phyloP scores from a whole-genome alignment of 768 basidiomycete species.

The Phaeotremella fagi region DNA sequence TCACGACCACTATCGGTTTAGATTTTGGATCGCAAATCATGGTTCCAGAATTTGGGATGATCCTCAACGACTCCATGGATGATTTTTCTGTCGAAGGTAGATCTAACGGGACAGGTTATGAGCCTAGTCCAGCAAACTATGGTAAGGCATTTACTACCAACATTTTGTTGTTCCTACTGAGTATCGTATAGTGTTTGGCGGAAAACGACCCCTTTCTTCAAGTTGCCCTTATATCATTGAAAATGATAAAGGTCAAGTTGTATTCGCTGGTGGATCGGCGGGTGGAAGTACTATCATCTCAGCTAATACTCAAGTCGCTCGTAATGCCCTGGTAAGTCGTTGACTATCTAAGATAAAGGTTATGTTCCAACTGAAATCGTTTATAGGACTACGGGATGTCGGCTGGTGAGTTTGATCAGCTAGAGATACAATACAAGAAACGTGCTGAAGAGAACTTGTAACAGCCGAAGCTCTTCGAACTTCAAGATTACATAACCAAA shows the following conservation, averaged over 20 bases:
- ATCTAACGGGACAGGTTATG: conserved; percentile 35
- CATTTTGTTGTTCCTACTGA: not conserved
- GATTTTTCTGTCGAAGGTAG: conserved; percentile 37
- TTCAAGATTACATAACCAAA: conserved; percentile 36
- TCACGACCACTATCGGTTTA: conserved; percentile 39
- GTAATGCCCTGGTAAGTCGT: conserved; percentile 33
- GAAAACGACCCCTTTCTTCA: conserved; percentile 36
- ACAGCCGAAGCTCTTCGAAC: conserved; percentile 28
- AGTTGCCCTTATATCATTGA: conserved; percentile 43
- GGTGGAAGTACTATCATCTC: conserved; percentile 43
- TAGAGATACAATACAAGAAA: too few species aligned
- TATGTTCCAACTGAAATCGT: not conserved
- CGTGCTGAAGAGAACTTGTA: not conserved
- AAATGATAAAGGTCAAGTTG: conserved; percentile 9
- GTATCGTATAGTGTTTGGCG: conserved; percentile 15
- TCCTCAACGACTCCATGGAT: conserved; percentile 41
- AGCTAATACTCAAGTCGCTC: conserved; percentile 31
- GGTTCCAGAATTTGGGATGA: conserved; percentile 33
- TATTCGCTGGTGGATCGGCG: conserved; percentile 32
- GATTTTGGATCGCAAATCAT: conserved; percentile 37
- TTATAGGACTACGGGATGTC: conserved; percentile 28
- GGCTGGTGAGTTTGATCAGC: not conserved
- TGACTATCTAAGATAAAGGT: too few species aligned
- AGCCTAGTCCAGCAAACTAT: conserved; percentile 28
- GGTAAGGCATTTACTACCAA: conserved; percentile 9